Percentiles rank a stretch among this genome's conserved stretches.
Evolutionary conservation across 352 stramenopile genomes (phyloP).

Genomic region (Globisporangium okanoganense): DNA sequence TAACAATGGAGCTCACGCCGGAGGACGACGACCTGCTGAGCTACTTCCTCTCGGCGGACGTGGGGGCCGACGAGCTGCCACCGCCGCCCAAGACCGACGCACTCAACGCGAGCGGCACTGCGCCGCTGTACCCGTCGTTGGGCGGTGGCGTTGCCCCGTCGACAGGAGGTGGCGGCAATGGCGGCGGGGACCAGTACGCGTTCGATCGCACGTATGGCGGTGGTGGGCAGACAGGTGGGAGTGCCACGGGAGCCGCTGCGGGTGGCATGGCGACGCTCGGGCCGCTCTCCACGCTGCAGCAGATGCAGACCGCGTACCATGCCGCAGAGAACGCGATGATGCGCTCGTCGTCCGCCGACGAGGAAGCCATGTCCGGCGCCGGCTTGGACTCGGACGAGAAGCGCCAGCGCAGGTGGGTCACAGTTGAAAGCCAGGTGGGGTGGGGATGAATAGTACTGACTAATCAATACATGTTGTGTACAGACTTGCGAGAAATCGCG

Average conservation of each 20-base stretch:
- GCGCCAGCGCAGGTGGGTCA: slow-evolving; percentile 51
- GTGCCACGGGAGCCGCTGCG: neutral
- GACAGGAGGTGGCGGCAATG: neutral
- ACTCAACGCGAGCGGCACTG: slow-evolving; percentile 6
- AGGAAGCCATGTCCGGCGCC: slow-evolving; percentile 36
- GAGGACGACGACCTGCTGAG: slow-evolving; percentile 86
- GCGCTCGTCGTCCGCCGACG: slow-evolving; percentile 42
- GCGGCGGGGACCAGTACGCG: slow-evolving; percentile 30
- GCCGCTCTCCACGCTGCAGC: slow-evolving; percentile 35
- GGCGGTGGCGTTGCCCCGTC: neutral
- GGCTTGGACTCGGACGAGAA: slow-evolving; percentile 71
- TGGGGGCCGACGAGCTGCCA: slow-evolving; percentile 50
- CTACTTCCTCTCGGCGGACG: slow-evolving; percentile 83
- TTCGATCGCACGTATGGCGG: slow-evolving; percentile 37
- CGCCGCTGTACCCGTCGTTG: slow-evolving; percentile 7
- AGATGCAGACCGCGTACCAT: slow-evolving; percentile 43
- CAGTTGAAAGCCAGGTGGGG: neutral
- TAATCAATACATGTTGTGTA: neutral
- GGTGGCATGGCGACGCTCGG: slow-evolving; percentile 11
- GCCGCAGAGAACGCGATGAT: slow-evolving; percentile 57
- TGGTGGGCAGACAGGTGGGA: slow-evolving; percentile 5
- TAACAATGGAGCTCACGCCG: slow-evolving; percentile 71
- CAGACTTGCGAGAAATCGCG: slow-evolving; percentile 81
- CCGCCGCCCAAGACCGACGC: slow-evolving; percentile 25
- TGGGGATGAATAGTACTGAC: neutral